phyloP scores from a whole-genome alignment of 768 basidiomycete genomes.

The Botryobasidium botryosum region DNA sequence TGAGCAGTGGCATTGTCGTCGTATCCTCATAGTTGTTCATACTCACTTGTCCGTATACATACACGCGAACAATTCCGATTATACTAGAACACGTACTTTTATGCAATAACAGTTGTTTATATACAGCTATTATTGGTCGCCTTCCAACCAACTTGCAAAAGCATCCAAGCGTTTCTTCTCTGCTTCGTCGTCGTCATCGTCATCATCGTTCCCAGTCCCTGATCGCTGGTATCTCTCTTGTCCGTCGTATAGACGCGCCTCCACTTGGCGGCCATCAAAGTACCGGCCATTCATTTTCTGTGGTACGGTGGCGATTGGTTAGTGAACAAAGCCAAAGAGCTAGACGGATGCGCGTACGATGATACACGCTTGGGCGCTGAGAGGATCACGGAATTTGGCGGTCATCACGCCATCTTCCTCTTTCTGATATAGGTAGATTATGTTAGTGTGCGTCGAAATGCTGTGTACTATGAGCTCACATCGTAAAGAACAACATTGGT shows the following conservation, averaged over 20 bases:
- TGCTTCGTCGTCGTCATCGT: constrained; percentile 34
- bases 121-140: too few species aligned
- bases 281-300: constrained; percentile 92
- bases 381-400: constrained; percentile 81
- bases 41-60: too few species aligned
- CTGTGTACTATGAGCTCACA: constrained; percentile 31
- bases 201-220: constrained; percentile 46
- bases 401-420: constrained; percentile 92
- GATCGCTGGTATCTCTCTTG: constrained; percentile 67
- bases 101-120: too few species aligned
- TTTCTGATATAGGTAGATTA: constrained; percentile 33
- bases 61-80: too few species aligned
- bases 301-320: background rate
- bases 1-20: too few species aligned
- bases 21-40: too few species aligned
- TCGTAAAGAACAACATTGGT: constrained; percentile 93
- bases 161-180: constrained; percentile 76
- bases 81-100: too few species aligned
- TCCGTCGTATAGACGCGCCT: constrained; percentile 68
- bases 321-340: background rate
- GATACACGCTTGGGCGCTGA: constrained; percentile 89
- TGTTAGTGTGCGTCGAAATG: background rate
- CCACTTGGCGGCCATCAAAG: constrained; percentile 69
- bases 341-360: constrained; percentile 32
- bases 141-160: constrained; percentile 83